A percentile compares a stretch with the other conserved stretches of the same genome.
Conservation (phyloP, 768 basidiomycete genomes). For the Podaxis sp. region DNA sequence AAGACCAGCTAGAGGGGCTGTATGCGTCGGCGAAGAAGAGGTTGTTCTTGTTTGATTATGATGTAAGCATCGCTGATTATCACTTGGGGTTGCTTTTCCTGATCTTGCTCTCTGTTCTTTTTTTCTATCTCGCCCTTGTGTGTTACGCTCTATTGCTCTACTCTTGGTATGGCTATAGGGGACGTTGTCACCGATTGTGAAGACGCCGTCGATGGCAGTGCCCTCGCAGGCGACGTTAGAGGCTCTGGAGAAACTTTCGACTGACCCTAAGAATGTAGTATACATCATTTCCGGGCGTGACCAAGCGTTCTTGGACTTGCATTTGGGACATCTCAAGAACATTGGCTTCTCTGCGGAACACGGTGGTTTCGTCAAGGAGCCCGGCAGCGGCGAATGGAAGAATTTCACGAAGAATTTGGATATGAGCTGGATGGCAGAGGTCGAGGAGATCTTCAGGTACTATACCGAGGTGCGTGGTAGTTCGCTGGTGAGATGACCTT, state of each 20-base stretch:
- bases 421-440: slow-evolving; percentile 98
- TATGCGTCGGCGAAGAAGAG: slow-evolving; percentile 79
- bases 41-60: slow-evolving; percentile 94
- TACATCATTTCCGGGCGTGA: slow-evolving; percentile 99
- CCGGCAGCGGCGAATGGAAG: slow-evolving; percentile 66
- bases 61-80: slow-evolving; percentile 56
- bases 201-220: slow-evolving; percentile 82
- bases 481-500: neutral
- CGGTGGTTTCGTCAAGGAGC: slow-evolving; percentile 85
- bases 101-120: neutral
- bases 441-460: slow-evolving; percentile 93
- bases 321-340: slow-evolving; percentile 79
- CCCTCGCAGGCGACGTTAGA: slow-evolving; percentile 74
- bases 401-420: slow-evolving; percentile 92
- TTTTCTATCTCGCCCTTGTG: neutral
- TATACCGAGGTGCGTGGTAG: slow-evolving; percentile 76
- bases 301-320: slow-evolving; percentile 86
- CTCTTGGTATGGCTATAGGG: slow-evolving; percentile 48
- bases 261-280: slow-evolving; percentile 87
- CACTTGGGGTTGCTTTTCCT: slow-evolving; percentile 3
- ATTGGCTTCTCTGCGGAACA: slow-evolving; percentile 97
- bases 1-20: slow-evolving; percentile 50
- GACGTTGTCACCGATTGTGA: slow-evolving; percentile 96
- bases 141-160: no score
- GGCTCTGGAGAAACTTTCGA: slow-evolving; percentile 69